Evolutionary conservation across 1,284 basidiomycete species (phyloP), one percentile per base, ranked within the genome.

Genomic region (Chiua sp.): DNA sequence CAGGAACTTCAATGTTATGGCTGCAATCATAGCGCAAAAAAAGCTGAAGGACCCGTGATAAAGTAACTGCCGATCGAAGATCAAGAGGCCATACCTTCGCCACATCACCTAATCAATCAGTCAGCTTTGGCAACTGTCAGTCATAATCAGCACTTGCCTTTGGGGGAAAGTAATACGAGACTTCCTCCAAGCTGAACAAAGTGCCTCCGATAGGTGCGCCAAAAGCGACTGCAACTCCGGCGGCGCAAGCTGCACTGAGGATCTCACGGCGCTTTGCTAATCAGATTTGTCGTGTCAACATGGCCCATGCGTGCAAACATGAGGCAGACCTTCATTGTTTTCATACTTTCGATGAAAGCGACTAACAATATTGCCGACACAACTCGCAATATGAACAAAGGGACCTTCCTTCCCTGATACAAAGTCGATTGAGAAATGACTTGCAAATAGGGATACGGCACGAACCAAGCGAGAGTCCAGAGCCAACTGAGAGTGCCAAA

Each of bases 381-480:
- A 98, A 56, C 91, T 92, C 2, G 94, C 94, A 62, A 99, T 98
- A 72, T 98, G 97, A 1, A 98, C 96, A 71, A 98, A 93, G 0
- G 96, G 97, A 0, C 97, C 97, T 78, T 98, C 97, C 80, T 98
- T 97, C 52, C 87, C 84, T 80, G 50, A 33, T 1, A 37, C 8
- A 7, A 51, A 53, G 32, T 59, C n/a, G 55, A 12, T 50, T 33
- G 35, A 47, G n/a, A 64, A 61, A 47, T n/a, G 7, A 37, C 32
- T 55, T 53, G 7, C 61, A 59, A 65, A 62, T 13, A 22, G 55
- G 6, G 20, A 22, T n/a, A 55, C 32, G 28, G 20, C 37, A 63
- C 77, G 55, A 53, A 82, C 94, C 96, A 18, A 98, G 82, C 5
- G 92, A 90, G 33, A 98, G 79, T 1, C 96, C 96, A 2, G 93